Conservation (phyloP, 768 basidiomycete genomes). For the Amanita jacksonii region DNA sequence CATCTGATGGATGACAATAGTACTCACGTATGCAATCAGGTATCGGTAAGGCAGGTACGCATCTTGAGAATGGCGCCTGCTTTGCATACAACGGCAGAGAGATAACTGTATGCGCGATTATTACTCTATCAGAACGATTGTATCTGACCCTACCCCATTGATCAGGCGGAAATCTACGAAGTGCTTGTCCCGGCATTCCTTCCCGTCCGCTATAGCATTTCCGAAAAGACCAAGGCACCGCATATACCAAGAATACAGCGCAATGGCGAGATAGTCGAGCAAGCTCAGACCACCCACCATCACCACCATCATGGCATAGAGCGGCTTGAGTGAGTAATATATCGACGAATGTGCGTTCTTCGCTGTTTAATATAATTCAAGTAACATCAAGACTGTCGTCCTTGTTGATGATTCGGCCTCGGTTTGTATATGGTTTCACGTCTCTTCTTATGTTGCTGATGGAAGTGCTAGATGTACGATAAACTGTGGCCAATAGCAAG, state of each 20-base stretch:
- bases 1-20: too few relatives aligned
- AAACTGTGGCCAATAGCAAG: conserved; percentile 14
- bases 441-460: too few relatives aligned
- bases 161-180: conserved; percentile 15
- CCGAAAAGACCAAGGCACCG: conserved; percentile 7
- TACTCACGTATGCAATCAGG: too few relatives aligned
- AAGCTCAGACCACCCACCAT: too few relatives aligned
- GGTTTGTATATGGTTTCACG: conserved; percentile 4
- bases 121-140: too few relatives aligned
- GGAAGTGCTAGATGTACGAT: conserved; percentile 12
- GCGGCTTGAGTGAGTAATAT: conserved; percentile 9
- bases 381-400: conserved; percentile 16
- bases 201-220: conserved; percentile 13
- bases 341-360: background rate
- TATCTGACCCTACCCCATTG: too few relatives aligned
- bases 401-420: conserved; percentile 17
- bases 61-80: conserved; percentile 15
- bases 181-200: conserved; percentile 15
- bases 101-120: too few relatives aligned
- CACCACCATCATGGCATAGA: too few relatives aligned
- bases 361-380: background rate
- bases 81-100: conserved; percentile 16
- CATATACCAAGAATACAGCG: conserved; percentile 13
- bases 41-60: conserved; percentile 15
- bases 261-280: too few relatives aligned